These are phyloP conservation scores for Pyricularia sp. DNA, from an alignment of 2,329 filamentous ascomycete genomes.

Conservation along the genomic window DNA sequence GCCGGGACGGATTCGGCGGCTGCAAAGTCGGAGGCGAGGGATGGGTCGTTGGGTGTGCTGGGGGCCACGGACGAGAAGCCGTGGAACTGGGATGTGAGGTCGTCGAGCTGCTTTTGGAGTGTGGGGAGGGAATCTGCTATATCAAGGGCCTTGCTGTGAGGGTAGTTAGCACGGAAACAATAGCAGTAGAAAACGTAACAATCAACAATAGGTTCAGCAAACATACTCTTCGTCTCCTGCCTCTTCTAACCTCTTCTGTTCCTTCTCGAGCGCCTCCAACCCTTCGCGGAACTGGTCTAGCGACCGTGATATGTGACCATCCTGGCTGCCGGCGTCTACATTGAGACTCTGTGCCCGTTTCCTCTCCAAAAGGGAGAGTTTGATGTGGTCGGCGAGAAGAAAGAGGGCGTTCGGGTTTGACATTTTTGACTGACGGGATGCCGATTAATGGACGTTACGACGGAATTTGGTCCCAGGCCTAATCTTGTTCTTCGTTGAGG, in stretches of 20 bases:
- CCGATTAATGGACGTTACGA: background rate
- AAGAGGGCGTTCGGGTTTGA: constrained; percentile 68
- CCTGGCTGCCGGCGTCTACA: constrained; percentile 63
- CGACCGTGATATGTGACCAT: constrained; percentile 81
- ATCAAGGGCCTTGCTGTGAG: constrained; percentile 32
- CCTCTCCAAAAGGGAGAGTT: constrained; percentile 86
- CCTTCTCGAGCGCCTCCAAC: constrained; percentile 57
- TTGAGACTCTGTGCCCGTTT: constrained; percentile 76
- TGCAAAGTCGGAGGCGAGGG: constrained; percentile 53
- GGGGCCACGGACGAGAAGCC: constrained; percentile 46
- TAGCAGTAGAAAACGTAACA: background rate
- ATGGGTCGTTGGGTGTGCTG: constrained; percentile 51
- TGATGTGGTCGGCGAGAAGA: constrained; percentile 92
- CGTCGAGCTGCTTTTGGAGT: constrained; percentile 65
- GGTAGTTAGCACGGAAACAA: background rate
- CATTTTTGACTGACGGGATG: constrained; percentile 24
- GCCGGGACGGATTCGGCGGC: constrained; percentile 42
- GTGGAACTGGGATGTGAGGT: constrained; percentile 73
- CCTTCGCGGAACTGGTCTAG: constrained; percentile 80
- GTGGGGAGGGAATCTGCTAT: constrained; percentile 56
- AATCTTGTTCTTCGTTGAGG: background rate
- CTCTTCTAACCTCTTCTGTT: constrained; percentile 54
- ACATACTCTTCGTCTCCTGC: constrained; percentile 52
- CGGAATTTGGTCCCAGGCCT: background rate
- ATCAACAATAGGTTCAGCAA: background rate